A percentile compares a stretch with the other conserved stretches of the same genome.
These are phyloP conservation scores for Vitis rotundifolia DNA, from an alignment of 164 flowering plant genomes.

Conservation along the genomic window DNA sequence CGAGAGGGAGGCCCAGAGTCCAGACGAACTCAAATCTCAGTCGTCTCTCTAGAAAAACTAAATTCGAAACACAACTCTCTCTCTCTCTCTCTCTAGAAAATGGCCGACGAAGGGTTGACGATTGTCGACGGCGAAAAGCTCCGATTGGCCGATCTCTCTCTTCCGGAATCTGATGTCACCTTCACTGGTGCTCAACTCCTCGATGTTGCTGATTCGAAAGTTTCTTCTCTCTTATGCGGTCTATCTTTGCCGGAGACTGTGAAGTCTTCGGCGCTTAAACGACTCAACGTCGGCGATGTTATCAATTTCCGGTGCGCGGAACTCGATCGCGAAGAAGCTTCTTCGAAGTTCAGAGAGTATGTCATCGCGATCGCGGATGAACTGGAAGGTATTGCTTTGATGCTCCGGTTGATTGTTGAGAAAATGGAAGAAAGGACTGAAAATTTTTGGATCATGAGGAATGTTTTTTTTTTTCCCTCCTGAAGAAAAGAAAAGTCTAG, in stretches of 20 bases:
- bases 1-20: background rate
- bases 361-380: conserved; percentile 61
- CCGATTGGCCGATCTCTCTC: conserved; percentile 23
- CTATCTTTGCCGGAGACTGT: conserved; percentile 55
- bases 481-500: background rate
- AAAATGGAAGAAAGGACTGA: background rate
- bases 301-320: conserved; percentile 23
- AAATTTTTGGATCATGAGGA: background rate
- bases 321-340: conserved; percentile 37
- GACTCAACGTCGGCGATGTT: conserved; percentile 33
- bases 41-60: background rate
- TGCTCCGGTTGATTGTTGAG: background rate
- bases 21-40: background rate
- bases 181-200: conserved; percentile 50
- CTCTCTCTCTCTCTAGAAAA: conserved; percentile 29
- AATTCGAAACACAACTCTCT: conserved; percentile 2
- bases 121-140: conserved; percentile 64
- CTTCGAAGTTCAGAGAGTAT: conserved; percentile 30
- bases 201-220: conserved; percentile 48
- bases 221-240: conserved; percentile 42
- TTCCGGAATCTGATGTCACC: conserved; percentile 20
- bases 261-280: conserved; percentile 45
- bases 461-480: background rate
- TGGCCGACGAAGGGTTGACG: conserved; percentile 53
- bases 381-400: conserved; percentile 39